Evolutionary conservation across 1,284 basidiomycete species (phyloP).

Genomic region (Sporisorium scitamineum): DNA sequence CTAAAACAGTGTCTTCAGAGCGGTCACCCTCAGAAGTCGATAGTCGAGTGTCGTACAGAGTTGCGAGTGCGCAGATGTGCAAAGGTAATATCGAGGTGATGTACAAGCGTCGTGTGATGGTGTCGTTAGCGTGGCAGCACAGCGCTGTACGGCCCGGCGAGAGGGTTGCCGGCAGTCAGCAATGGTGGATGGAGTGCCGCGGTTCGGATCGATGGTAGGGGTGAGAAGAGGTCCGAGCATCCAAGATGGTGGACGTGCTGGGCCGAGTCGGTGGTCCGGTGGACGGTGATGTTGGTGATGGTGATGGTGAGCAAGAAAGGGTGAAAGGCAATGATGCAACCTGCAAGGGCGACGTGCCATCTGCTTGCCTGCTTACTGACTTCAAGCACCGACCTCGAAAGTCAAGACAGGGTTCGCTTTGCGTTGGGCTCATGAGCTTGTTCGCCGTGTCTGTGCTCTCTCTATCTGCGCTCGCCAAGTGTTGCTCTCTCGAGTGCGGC

Average conservation of each 20-base stretch:
- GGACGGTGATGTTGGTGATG: neutral
- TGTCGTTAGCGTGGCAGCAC: neutral
- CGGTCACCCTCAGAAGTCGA: neutral
- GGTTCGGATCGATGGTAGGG: neutral
- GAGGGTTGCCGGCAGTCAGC: neutral
- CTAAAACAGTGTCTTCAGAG: neutral
- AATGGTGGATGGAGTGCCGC: neutral
- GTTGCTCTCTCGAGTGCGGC: neutral
- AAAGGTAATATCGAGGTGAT: neutral
- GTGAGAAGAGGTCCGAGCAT: neutral
- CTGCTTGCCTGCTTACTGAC: neutral
- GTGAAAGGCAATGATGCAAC: neutral
- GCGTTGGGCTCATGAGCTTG: neutral
- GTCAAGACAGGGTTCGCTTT: neutral
- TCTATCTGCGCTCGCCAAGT: no score
- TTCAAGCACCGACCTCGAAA: neutral
- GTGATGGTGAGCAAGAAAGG: neutral
- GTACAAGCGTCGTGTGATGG: neutral
- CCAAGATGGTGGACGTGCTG: neutral
- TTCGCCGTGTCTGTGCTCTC: slow-evolving; percentile 1
- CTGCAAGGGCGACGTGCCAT: slow-evolving; percentile 4
- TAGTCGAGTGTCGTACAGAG: neutral
- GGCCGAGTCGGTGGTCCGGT: neutral
- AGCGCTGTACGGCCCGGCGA: neutral
- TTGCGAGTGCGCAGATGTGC: neutral